Conservation (phyloP, 2,329 filamentous ascomycete species). For the Huntiella omanensis region DNA sequence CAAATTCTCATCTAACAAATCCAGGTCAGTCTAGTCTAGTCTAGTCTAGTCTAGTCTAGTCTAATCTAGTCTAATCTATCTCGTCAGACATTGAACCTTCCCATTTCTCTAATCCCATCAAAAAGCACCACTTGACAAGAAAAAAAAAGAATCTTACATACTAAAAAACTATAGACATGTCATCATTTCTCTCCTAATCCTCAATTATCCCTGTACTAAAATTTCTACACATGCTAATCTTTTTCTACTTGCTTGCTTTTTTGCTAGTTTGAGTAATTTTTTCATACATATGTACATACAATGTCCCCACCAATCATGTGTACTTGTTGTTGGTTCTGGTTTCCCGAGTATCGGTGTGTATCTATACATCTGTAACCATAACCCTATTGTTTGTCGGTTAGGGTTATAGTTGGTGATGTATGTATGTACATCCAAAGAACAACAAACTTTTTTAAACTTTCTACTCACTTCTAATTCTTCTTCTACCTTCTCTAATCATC, state of each 20-base stretch:
- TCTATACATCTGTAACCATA: no score
- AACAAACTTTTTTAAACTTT: not conserved
- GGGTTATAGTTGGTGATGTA: not conserved
- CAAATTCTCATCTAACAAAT: no score
- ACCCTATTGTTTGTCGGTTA: not conserved
- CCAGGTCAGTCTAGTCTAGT: no score
- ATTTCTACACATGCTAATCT: not conserved
- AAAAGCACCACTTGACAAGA: not conserved
- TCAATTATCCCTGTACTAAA: not conserved
- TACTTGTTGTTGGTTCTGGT: not conserved
- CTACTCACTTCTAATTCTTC: not conserved
- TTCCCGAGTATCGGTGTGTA: not conserved
- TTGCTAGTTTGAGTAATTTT: slow-evolving; percentile 3
- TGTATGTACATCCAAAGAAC: not conserved
- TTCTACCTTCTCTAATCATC: not conserved
- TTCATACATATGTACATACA: no score
- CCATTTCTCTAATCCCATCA: not conserved
- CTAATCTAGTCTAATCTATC: no score
- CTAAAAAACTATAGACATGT: no score
- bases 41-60: no score
- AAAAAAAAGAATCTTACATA: not conserved
- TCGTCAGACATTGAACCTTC: not conserved
- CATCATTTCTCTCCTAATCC: not conserved
- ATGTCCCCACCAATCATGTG: not conserved
- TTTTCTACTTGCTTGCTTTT: not conserved